Conservation (phyloP, 1,284 basidiomycete genomes). For the Mycocalia duriaeana region DNA sequence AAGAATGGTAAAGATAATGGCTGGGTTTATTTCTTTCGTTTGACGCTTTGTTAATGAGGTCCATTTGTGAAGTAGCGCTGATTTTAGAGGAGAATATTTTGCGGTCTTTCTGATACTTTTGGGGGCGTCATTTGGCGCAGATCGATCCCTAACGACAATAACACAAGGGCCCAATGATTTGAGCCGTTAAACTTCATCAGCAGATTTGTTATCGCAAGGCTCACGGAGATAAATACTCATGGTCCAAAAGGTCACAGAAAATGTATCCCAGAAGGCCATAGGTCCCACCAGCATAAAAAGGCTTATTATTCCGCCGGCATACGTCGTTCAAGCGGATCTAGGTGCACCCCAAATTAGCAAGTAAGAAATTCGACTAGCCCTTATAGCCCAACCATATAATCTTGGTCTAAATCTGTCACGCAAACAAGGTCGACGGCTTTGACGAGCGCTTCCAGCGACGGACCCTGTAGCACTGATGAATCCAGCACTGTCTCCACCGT, state of each 20-base stretch:
- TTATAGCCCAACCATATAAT: slow-evolving; percentile 73
- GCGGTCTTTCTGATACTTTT: slow-evolving; percentile 61
- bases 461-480: slow-evolving; percentile 42
- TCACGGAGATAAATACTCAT: slow-evolving; percentile 80
- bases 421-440: slow-evolving; percentile 76
- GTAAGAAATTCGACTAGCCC: too few species aligned
- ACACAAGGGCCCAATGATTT: slow-evolving; percentile 10
- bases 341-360: slow-evolving; percentile 7
- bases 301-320: slow-evolving; percentile 66
- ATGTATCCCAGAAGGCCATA: slow-evolving; percentile 93
- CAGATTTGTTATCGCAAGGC: background rate
- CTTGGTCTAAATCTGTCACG: slow-evolving; percentile 69
- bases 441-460: slow-evolving; percentile 57
- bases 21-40: slow-evolving; percentile 76
- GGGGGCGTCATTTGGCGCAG: slow-evolving; percentile 54
- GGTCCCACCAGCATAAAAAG: slow-evolving; percentile 85
- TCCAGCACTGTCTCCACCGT: slow-evolving; percentile 64
- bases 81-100: slow-evolving; percentile 61
- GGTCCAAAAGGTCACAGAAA: slow-evolving; percentile 86
- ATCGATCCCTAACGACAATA: slow-evolving; percentile 48
- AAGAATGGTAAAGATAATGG: slow-evolving; percentile 64
- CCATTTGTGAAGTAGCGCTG: slow-evolving; percentile 71
- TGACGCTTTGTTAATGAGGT: slow-evolving; percentile 61
- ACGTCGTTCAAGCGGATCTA: slow-evolving; percentile 77
- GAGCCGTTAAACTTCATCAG: slow-evolving; percentile 3